Evolutionary conservation across 352 stramenopile species (phyloP), one percentile per base, ranked within the genome.

Genomic region (Hyaloperonospora brassicae): DNA sequence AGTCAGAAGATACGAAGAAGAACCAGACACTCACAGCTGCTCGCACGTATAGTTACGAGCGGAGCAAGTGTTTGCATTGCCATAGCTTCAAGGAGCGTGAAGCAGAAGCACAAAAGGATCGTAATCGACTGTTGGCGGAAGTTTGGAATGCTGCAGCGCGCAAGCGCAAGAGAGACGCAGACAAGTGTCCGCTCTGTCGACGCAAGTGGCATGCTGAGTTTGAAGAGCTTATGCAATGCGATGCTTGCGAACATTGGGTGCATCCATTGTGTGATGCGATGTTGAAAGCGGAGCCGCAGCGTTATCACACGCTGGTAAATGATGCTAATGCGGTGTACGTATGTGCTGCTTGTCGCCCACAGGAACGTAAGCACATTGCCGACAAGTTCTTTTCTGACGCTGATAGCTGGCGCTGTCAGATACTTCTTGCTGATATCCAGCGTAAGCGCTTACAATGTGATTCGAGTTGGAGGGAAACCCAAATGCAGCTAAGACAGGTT

Each of bases 191-290:
- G 2, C 76, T 90, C 46, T 95, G 85, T 47, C 52, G 59, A 13
- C 64, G 68, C 10, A 86, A 84, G 39, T 94, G 85, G 81, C 61
- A 74, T 24, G 57, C 67, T 1, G 69, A 89, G 21, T 76, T 94
- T 23, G 79, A 86, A 36, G 85, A 90, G 12, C 56, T 95, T 1
- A 91, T 96, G 42, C 86, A 95, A 44, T 95, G 86, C 38, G 87
- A 96, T 51, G 77, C 72, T 1, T 95, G 86, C 31, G 84, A 95
- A 52, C 71, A 70, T 5, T 95, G 85, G 85, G 82, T 77, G 1
- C 85, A 95, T 54, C 79, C 79, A n/a, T 64, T 66, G 4, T 95
- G 85, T 42, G 85, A 95, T 47, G 46, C 47, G 0, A 44, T 87
- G 5, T 70, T 93, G 8, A 79, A 70, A 1, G 58, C 72, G 5